These are phyloP conservation scores for Geotrichum citri-aurantii DNA, from an alignment of 1,139 yeast species.

Conservation along the genomic window DNA sequence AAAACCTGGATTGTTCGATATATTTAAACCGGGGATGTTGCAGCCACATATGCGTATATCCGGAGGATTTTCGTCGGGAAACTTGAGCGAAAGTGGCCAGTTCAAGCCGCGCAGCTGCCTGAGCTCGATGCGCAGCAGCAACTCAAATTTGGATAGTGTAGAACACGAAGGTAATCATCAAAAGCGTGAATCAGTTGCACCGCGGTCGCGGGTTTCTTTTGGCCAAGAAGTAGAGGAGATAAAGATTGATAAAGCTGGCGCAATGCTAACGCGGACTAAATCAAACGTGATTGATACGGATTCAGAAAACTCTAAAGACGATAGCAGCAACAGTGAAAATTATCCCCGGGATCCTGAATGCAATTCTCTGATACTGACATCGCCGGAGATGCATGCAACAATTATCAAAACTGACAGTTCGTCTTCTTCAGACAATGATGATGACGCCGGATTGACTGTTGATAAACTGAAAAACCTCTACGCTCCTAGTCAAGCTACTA, in stretches of 20 bases:
- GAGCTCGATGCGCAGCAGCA: neutral
- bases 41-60: neutral
- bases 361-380: neutral
- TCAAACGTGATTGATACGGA: neutral
- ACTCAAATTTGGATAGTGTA: neutral
- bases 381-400: neutral
- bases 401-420: neutral
- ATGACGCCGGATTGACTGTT: neutral
- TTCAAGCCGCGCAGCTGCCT: neutral
- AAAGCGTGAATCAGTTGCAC: neutral
- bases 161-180: neutral
- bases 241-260: neutral
- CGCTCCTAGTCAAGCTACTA: neutral
- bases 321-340: neutral
- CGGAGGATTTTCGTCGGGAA: neutral
- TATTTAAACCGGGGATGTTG: neutral
- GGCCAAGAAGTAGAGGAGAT: neutral
- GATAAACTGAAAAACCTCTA: slow-evolving; percentile 6
- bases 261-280: neutral
- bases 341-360: neutral
- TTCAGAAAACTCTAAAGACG: neutral
- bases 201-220: neutral
- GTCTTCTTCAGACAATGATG: neutral
- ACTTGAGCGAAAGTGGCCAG: neutral
- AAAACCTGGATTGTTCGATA: neutral